Evolutionary conservation across 352 stramenopile genomes (phyloP), one percentile per base, ranked within the genome.

Genomic region (Globisporangium yorkense): DNA sequence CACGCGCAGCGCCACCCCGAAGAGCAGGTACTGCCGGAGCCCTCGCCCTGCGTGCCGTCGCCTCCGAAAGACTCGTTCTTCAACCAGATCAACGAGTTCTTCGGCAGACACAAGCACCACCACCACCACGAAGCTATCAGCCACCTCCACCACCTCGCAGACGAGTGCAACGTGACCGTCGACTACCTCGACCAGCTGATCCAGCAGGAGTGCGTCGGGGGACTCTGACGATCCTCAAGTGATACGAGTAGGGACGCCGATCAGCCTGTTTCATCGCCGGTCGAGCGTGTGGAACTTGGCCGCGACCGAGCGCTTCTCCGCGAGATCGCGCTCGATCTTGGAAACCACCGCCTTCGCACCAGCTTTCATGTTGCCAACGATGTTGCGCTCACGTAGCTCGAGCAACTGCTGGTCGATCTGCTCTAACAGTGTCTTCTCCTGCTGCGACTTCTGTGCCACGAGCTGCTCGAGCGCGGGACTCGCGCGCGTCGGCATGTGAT

Each of bases 401-500:
- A 82, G 40, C 8, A 92, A 63, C 29, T 89, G 70, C 37, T 81
- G 59, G n/a, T 88, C 72, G 33, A 92, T 57, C 59, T 86, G 60
- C 48, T 72, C 70, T 15, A 92, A 27, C 31, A 77, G 15, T 0
- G 47, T 60, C 39, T 70, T 41, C 55, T 92, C 83, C 57, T 78
- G 46, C 5, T 44, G 57, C 31, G 71, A 68, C 57, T 83, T 89
- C 2, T 15, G 70, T 1, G 59, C 46, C 9, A 89, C 75, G 0
- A 88, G 66, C 15, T 65, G 53, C 39, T 63, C 50, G 13, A 89
- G 54, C 27, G 68, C 62, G 0, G 75, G 73, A 8, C 86, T 86
- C 3, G 70, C 63, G 15, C 75, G 66, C 27, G 65, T 52, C 10
- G 83, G 69, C n/a, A 92, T 45, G 61, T 92, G 83, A 27, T 83